Evolutionary conservation across 2,329 filamentous ascomycete species (phyloP), one percentile per base, ranked within the genome.

Genomic region (Penicillium nordicum): DNA sequence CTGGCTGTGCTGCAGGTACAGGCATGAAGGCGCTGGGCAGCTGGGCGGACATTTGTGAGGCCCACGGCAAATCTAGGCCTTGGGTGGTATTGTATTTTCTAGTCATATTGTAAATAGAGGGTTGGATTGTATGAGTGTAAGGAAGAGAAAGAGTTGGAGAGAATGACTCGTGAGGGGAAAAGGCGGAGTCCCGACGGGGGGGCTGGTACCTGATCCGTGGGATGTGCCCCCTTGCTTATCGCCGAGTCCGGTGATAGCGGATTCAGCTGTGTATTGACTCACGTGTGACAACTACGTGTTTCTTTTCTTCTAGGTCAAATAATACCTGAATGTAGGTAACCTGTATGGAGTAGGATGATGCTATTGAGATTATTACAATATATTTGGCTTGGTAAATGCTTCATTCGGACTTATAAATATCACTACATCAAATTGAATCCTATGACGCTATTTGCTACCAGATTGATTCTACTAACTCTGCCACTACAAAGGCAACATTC

Each of bases 41-140:
- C 50, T 66, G 67, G 34, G 60, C 65, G 41, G 64, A 63, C 14
- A 67, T 63, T 48, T 70, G 67, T 42, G 69, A 68, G 42, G 67
- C 67, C 69, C 64, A 73, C 45, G 63, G 63, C 61, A 47, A 66
- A 57, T 70, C 69, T 32, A 71, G 63, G 43, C 59, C 66, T 50
- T 55, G 40, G 6, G n/a, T 21, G 30, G 65, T 54, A 29, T 64
- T 44, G 45, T 58, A 64, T 58, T 69, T 69, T 57, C 68, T 71
- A 18, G 72, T 70, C 72, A 74, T 75, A 34, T 37, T 64, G 44
- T 50, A 47, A 32, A 21, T 21, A 16, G 42, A 38, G 47, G 27
- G 10, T 47, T 40, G 21, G 10, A 30, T 30, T 53, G 27, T 47
- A 10, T 38, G 29, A 49, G 34, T 9, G 51, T 48, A 29, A 44